phyloP scores from a whole-genome alignment of 805 yeast genomes.

The Saturnispora serradocipensis region DNA sequence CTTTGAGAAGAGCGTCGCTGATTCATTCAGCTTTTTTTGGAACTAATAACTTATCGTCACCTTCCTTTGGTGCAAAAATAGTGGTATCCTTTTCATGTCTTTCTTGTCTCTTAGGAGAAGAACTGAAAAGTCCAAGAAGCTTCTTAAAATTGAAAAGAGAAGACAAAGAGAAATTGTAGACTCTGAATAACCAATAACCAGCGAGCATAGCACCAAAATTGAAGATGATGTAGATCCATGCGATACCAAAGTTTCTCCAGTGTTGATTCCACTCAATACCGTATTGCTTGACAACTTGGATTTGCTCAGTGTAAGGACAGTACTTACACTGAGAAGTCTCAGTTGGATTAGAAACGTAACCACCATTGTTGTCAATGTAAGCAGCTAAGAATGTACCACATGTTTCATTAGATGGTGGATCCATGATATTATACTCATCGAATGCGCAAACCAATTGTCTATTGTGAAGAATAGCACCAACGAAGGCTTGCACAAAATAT shows the following conservation, averaged over 20 bases:
- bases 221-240: slow-evolving; percentile 47
- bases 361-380: slow-evolving; percentile 37
- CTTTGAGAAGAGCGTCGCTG: background rate
- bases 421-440: slow-evolving; percentile 39
- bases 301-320: slow-evolving; percentile 37
- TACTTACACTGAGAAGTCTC: slow-evolving; percentile 40
- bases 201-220: slow-evolving; percentile 36
- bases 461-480: slow-evolving; percentile 40
- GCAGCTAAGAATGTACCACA: slow-evolving; percentile 44
- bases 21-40: slow-evolving; percentile 14
- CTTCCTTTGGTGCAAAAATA: slow-evolving; percentile 32
- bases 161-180: slow-evolving; percentile 28
- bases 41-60: slow-evolving; percentile 30
- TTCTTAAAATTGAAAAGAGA: slow-evolving; percentile 28
- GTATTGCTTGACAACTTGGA: slow-evolving; percentile 35
- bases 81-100: slow-evolving; percentile 40
- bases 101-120: slow-evolving; percentile 32
- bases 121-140: slow-evolving; percentile 24
- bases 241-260: slow-evolving; percentile 63
- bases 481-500: slow-evolving; percentile 54
- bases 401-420: slow-evolving; percentile 58
- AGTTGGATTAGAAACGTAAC: slow-evolving; percentile 47
- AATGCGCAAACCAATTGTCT: slow-evolving; percentile 39
- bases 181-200: slow-evolving; percentile 31
- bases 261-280: slow-evolving; percentile 37